Percentiles rank a stretch among this genome's conserved stretches.
Conservation (phyloP, 2,329 filamentous ascomycete genomes). For the Aspergillus udagawae region DNA sequence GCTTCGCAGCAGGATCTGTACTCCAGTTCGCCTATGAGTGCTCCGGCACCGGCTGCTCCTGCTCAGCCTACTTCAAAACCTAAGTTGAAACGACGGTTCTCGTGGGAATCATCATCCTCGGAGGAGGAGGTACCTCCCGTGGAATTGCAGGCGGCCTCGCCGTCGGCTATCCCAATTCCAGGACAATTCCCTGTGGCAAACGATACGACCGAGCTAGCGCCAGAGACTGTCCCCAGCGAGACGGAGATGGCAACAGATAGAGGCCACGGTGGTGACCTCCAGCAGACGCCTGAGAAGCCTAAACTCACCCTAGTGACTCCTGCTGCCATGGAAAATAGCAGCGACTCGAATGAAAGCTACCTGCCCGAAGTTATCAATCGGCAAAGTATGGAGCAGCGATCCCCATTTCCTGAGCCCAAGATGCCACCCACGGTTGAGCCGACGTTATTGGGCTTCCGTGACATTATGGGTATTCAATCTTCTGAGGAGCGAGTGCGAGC, state of each 20-base stretch:
- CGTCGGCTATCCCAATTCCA: slow-evolving; percentile 12
- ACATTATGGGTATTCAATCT: slow-evolving; percentile 69
- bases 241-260: slow-evolving; percentile 5
- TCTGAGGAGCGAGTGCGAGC: slow-evolving; percentile 66
- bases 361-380: slow-evolving; percentile 12
- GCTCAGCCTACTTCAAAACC: slow-evolving; percentile 16
- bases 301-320: slow-evolving; percentile 31
- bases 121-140: slow-evolving; percentile 15
- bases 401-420: slow-evolving; percentile 9
- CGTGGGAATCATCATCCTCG: slow-evolving; percentile 38
- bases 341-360: slow-evolving; percentile 10
- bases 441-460: slow-evolving; percentile 61
- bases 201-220: neutral
- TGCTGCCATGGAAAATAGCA: slow-evolving; percentile 11
- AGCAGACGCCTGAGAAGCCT: slow-evolving; percentile 21
- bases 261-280: slow-evolving; percentile 5
- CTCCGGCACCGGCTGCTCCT: slow-evolving; percentile 6
- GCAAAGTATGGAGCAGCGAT: slow-evolving; percentile 7
- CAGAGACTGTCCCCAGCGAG: slow-evolving; percentile 5
- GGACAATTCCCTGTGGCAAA: slow-evolving; percentile 20
- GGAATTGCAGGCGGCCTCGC: slow-evolving; percentile 10
- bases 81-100: slow-evolving; percentile 39
- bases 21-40: slow-evolving; percentile 2
- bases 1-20: slow-evolving; percentile 15
- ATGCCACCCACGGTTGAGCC: slow-evolving; percentile 19